phyloP scores from a whole-genome alignment of 2,329 filamentous ascomycete species.

The Colletotrichum cereale region DNA sequence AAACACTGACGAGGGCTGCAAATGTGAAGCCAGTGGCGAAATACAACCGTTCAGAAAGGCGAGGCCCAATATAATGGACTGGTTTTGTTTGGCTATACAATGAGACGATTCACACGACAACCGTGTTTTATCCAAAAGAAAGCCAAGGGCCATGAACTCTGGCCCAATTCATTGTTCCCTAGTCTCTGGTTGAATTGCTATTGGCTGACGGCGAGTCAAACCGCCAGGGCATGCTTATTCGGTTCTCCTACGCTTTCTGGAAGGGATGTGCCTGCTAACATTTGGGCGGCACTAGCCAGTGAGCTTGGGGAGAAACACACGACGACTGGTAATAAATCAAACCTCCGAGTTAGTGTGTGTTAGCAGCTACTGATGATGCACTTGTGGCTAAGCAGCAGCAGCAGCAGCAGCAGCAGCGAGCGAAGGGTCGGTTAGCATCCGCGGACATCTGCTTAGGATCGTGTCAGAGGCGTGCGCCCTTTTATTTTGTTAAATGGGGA shows the following conservation, averaged over 20 bases:
- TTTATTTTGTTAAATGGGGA: not conserved
- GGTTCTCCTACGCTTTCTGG: constrained; percentile 9
- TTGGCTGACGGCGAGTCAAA: constrained; percentile 32
- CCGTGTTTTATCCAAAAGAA: not conserved
- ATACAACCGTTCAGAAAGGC: constrained; percentile 53
- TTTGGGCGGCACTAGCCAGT: constrained; percentile 39
- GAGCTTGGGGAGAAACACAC: constrained; percentile 18
- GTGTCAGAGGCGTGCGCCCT: constrained; percentile 21
- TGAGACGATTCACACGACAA: not conserved
- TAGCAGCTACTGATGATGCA: constrained; percentile 55
- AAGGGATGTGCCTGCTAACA: constrained; percentile 46
- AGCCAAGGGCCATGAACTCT: constrained; percentile 11
- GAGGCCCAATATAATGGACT: constrained; percentile 50
- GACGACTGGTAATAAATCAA: constrained; percentile 39
- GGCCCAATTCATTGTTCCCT: constrained; percentile 11
- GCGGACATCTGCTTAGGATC: constrained; percentile 25
- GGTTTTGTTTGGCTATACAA: constrained; percentile 14
- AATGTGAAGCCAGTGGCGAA: constrained; percentile 59
- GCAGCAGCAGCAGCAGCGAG: constrained; percentile 49
- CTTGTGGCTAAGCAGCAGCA: constrained; percentile 51
- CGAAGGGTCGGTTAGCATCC: constrained; percentile 24
- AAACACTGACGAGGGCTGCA: constrained; percentile 29
- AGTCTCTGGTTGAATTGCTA: constrained; percentile 11
- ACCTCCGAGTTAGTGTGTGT: constrained; percentile 51
- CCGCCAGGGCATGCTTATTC: constrained; percentile 33